These are phyloP conservation scores for Penicillium simplicissimum DNA, from an alignment of 495 filamentous ascomycete genomes.

Conservation along the genomic window DNA sequence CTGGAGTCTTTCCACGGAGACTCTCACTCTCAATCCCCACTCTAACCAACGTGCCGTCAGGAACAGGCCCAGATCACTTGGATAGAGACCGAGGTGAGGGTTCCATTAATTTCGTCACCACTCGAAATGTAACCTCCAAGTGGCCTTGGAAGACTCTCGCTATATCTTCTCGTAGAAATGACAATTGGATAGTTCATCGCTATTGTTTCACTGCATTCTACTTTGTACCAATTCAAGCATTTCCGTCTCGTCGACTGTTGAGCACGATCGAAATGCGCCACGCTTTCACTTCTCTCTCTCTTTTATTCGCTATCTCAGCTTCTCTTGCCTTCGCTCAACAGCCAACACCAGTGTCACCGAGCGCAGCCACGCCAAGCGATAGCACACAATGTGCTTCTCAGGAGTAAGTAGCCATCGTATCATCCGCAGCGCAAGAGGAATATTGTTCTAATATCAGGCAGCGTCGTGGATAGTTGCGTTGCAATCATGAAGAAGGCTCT, in stretches of 20 bases:
- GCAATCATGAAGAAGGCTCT: slow-evolving; percentile 18
- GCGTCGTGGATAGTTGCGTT: slow-evolving; percentile 26
- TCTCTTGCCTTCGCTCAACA: slow-evolving; percentile 17
- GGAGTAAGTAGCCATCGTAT: slow-evolving; percentile 4
- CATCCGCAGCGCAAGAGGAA: neutral
- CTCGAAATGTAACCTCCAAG: neutral
- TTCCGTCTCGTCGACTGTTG: no score
- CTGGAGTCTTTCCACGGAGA: neutral
- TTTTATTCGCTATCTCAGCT: slow-evolving; percentile 14
- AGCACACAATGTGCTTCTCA: slow-evolving; percentile 17
- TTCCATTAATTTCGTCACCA: slow-evolving; percentile 6
- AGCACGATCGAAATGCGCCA: slow-evolving; percentile 13
- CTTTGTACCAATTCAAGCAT: no score
- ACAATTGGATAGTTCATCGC: neutral
- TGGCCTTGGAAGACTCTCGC: neutral
- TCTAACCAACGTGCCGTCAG: slow-evolving; percentile 3
- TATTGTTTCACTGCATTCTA: no score
- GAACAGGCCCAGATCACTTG: slow-evolving; percentile 12
- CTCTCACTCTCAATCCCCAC: neutral
- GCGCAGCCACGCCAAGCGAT: slow-evolving; percentile 8
- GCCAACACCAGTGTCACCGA: neutral
- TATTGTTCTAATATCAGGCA: slow-evolving; percentile 10
- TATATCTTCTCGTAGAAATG: neutral
- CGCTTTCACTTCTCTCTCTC: neutral
- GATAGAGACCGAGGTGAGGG: neutral